Evolutionary conservation across 768 basidiomycete genomes (phyloP).

Genomic region (Galerina sulciceps): DNA sequence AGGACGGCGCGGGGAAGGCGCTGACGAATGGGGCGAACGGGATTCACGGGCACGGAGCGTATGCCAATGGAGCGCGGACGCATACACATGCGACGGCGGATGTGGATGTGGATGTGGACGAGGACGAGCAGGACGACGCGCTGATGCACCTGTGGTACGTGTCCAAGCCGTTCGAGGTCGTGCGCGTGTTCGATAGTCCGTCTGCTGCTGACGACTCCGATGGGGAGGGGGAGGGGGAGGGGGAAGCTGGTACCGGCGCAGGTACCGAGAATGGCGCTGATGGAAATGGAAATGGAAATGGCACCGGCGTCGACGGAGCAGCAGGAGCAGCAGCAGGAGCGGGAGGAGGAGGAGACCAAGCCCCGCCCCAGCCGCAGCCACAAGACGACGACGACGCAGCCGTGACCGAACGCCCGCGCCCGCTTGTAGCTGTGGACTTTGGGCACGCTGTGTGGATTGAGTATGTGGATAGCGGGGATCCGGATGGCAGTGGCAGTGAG

Average conservation of each 20-base stretch:
- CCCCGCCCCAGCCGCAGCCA: too few relatives aligned
- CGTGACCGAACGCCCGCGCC: constrained; percentile 55
- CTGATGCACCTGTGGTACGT: constrained; percentile 76
- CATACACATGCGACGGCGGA: not conserved
- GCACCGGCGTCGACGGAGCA: not conserved
- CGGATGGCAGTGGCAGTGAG: not conserved
- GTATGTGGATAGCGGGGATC: constrained; percentile 30
- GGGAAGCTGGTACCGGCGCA: constrained; percentile 27
- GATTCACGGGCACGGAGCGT: not conserved
- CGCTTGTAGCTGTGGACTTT: constrained; percentile 84
- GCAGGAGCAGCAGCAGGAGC: not conserved
- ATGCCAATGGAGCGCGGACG: not conserved
- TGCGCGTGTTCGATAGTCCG: constrained; percentile 59
- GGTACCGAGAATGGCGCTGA: not conserved
- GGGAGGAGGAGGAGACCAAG: constrained; percentile 4
- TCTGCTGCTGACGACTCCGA: not conserved
- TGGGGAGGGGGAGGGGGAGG: constrained; percentile 32
- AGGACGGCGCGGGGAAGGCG: not conserved
- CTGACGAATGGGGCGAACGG: constrained; percentile 2
- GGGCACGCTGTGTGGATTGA: constrained; percentile 88
- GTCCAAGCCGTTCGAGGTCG: constrained; percentile 71
- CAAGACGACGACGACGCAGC: constrained; percentile 42
- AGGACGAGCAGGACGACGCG: constrained; percentile 46
- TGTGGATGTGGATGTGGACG: not conserved
- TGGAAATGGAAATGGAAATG: not conserved